Conservation (phyloP, 805 yeast species). For the Candida hungchunana region DNA sequence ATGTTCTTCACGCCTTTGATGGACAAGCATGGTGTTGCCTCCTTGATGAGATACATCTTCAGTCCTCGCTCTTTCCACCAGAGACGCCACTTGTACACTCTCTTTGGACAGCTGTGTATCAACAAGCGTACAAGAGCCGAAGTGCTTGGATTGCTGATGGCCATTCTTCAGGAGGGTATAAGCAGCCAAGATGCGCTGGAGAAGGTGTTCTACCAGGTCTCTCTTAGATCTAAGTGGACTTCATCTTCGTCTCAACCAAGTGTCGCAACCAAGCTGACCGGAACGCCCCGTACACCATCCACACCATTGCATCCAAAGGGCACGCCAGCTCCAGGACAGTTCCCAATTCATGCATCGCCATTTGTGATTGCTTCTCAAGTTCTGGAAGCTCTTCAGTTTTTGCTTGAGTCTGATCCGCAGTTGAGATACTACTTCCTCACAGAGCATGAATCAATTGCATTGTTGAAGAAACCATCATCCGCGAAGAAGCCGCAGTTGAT, state of each 20-base stretch:
- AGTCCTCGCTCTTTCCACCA: conserved; percentile 63
- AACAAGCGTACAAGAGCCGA: conserved; percentile 79
- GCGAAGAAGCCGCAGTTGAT: conserved; percentile 32
- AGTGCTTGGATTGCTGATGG: conserved; percentile 60
- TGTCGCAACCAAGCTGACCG: conserved; percentile 5
- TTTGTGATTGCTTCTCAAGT: conserved; percentile 71
- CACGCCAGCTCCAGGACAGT: conserved; percentile 39
- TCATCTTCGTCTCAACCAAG: neutral
- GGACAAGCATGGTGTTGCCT: conserved; percentile 71
- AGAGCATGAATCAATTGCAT: conserved; percentile 57
- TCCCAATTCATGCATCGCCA: conserved; percentile 63
- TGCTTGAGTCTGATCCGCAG: conserved; percentile 63
- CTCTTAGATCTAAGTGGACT: conserved; percentile 28
- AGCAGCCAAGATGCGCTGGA: conserved; percentile 56
- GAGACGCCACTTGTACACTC: conserved; percentile 59
- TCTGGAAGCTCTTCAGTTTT: conserved; percentile 66
- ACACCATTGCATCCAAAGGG: conserved; percentile 39
- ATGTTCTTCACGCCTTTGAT: conserved; percentile 59
- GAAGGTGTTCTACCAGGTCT: conserved; percentile 52
- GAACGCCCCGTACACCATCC: conserved; percentile 21
- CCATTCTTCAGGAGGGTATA: conserved; percentile 74
- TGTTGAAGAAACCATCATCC: conserved; percentile 32
- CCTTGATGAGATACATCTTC: conserved; percentile 66
- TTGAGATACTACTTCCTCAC: conserved; percentile 71
- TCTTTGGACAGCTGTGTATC: conserved; percentile 63